Evolutionary conservation across 2,329 filamentous ascomycete species (phyloP).

Genomic region (Stachybotrys chlorohalonatus): DNA sequence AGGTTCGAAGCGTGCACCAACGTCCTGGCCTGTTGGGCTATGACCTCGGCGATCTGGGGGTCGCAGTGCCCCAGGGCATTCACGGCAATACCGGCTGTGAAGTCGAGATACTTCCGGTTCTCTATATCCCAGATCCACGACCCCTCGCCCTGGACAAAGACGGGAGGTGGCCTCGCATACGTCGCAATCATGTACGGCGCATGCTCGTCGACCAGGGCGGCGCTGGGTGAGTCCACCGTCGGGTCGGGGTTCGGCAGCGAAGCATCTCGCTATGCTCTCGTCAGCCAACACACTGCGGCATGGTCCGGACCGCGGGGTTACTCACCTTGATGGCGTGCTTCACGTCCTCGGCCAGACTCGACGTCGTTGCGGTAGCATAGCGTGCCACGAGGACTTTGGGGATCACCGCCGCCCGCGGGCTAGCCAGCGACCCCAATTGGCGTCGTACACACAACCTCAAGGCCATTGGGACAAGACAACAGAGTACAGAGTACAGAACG

Average conservation of each 20-base stretch:
- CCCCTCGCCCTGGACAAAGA: slow-evolving; percentile 82
- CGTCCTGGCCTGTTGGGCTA: slow-evolving; percentile 70
- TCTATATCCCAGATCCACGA: slow-evolving; percentile 87
- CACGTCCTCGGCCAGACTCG: slow-evolving; percentile 23
- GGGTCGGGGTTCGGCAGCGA: slow-evolving; percentile 61
- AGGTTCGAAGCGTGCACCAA: slow-evolving; percentile 91
- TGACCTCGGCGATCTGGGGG: slow-evolving; percentile 61
- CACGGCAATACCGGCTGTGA: slow-evolving; percentile 93
- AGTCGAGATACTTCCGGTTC: slow-evolving; percentile 82
- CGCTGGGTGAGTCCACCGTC: slow-evolving; percentile 61
- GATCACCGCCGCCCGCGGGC: slow-evolving; percentile 11
- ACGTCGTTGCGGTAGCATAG: slow-evolving; percentile 23
- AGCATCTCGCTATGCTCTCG: slow-evolving; percentile 15
- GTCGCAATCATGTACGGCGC: slow-evolving; percentile 91
- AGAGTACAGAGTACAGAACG: background rate
- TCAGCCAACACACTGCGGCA: background rate
- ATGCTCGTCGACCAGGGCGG: slow-evolving; percentile 64
- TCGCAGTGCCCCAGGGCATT: slow-evolving; percentile 90
- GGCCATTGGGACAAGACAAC: slow-evolving; percentile 21
- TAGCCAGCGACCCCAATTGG: slow-evolving; percentile 22
- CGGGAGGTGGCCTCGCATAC: slow-evolving; percentile 80
- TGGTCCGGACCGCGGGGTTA: background rate
- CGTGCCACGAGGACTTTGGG: slow-evolving; percentile 18
- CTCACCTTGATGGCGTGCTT: slow-evolving; percentile 25
- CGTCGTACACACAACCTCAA: slow-evolving; percentile 28